phyloP scores from a whole-genome alignment of 106 monocot species.

The Dendrobium huoshanense region DNA sequence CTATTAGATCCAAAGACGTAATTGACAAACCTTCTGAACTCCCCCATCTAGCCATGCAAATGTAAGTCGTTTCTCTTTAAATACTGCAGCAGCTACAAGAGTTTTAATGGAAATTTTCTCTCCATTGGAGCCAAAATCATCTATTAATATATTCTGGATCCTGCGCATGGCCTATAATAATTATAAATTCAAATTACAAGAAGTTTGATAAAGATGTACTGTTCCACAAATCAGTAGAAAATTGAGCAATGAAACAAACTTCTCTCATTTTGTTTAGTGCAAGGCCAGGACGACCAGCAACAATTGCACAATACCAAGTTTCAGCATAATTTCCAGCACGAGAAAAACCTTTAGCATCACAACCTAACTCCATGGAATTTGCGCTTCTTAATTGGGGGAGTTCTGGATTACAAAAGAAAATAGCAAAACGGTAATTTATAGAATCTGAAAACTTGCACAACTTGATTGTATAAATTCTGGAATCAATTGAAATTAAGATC shows the following conservation, averaged over 20 bases:
- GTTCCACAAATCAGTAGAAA: neutral
- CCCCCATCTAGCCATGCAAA: constrained; percentile 96
- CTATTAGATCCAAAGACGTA: neutral
- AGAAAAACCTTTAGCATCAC: constrained; percentile 94
- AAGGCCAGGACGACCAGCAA: constrained; percentile 75
- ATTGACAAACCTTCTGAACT: constrained; percentile 53
- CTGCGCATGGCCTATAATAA: constrained; percentile 53
- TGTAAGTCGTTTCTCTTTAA: constrained; percentile 61
- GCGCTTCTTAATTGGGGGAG: constrained; percentile 83
- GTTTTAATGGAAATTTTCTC: constrained; percentile 12
- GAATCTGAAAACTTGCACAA: constrained; percentile 7
- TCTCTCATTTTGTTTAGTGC: constrained; percentile 77
- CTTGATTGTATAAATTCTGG: neutral
- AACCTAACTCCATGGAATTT: constrained; percentile 85
- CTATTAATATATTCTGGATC: constrained; percentile 31
- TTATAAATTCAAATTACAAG: constrained; percentile 14
- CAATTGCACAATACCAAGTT: constrained; percentile 89
- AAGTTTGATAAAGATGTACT: neutral
- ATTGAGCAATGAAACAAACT: constrained; percentile 26
- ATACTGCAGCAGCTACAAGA: constrained; percentile 41
- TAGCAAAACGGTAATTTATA: neutral
- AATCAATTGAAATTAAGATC: neutral
- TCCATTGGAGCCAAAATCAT: constrained; percentile 14
- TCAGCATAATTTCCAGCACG: constrained; percentile 62
- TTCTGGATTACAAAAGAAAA: constrained; percentile 37